phyloP scores from a whole-genome alignment of 345 rosid species.

The Clausena lansium region DNA sequence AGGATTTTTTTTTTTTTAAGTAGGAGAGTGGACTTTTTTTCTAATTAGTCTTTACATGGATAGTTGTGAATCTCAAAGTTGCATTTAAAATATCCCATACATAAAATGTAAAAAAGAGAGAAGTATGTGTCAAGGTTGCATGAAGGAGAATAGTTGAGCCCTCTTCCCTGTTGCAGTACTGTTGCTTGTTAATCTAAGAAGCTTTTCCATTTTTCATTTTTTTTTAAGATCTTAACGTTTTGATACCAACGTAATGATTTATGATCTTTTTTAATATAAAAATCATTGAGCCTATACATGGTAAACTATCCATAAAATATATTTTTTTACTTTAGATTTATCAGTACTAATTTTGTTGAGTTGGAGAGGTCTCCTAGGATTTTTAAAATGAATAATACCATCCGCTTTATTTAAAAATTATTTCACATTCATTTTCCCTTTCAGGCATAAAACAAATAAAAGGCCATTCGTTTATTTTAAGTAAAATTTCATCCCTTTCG shows the following conservation, averaged over 20 bases:
- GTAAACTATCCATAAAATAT: background rate
- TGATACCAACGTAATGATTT: slow-evolving; percentile 1
- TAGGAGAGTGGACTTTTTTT: too few species aligned
- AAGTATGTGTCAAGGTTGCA: background rate
- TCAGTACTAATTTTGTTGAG: background rate
- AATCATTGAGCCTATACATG: background rate
- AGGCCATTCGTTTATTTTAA: too few species aligned
- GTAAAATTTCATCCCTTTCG: too few species aligned
- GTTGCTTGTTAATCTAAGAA: background rate
- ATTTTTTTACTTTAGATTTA: background rate
- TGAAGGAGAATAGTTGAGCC: background rate
- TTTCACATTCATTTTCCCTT: too few species aligned
- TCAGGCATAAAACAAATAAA: too few species aligned
- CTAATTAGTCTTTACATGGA: too few species aligned
- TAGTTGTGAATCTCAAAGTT: too few species aligned
- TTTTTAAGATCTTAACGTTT: slow-evolving; percentile 15
- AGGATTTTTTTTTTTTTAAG: too few species aligned
- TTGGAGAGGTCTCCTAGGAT: background rate
- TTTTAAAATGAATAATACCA: too few species aligned
- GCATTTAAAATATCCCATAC: too few species aligned
- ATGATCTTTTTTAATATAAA: slow-evolving; percentile 16
- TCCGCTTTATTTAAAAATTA: too few species aligned
- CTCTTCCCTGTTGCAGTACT: background rate
- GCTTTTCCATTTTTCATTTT: background rate
- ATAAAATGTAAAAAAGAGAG: background rate